Percentiles rank a stretch among this genome's conserved stretches.
These are phyloP conservation scores for Triadica sebifera DNA, from an alignment of 345 rosid species.

Conservation along the genomic window DNA sequence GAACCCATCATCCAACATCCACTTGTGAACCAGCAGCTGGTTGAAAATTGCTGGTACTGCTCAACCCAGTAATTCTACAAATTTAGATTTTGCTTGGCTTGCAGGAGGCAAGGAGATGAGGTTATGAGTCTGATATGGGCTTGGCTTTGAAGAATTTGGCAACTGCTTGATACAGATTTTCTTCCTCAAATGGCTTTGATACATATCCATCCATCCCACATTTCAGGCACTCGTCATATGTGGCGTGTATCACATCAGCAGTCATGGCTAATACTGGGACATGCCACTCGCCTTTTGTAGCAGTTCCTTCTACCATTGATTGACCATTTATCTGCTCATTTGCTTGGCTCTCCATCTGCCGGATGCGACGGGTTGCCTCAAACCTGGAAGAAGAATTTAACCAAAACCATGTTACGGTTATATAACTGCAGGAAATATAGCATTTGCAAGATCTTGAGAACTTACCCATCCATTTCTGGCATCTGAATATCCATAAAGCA, in stretches of 20 bases:
- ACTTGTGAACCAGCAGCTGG: slow-evolving; percentile 31
- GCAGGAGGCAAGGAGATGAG: not conserved
- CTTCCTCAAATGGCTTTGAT: slow-evolving; percentile 94
- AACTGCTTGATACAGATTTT: slow-evolving; percentile 81
- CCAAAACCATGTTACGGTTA: not conserved
- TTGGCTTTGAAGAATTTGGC: slow-evolving; percentile 72
- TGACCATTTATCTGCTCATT: slow-evolving; percentile 47
- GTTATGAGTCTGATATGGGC: slow-evolving; percentile 35
- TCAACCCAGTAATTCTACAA: not conserved
- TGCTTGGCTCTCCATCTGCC: slow-evolving; percentile 70
- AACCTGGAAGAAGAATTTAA: slow-evolving; percentile 44
- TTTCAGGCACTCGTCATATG: slow-evolving; percentile 76
- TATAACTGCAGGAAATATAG: not conserved
- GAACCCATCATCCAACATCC: slow-evolving; percentile 13
- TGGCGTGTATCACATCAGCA: slow-evolving; percentile 93
- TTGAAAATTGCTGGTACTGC: slow-evolving; percentile 37
- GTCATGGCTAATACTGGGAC: slow-evolving; percentile 97
- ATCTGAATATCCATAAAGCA: slow-evolving; percentile 99
- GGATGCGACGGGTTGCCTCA: slow-evolving; percentile 79
- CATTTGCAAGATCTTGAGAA: not conserved
- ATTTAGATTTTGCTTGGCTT: not conserved
- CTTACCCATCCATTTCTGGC: slow-evolving; percentile 99
- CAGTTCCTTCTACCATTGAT: slow-evolving; percentile 12
- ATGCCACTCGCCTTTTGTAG: slow-evolving; percentile 46
- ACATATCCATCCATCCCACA: slow-evolving; percentile 98